These are phyloP conservation scores for Davidsoniella neocaledoniae DNA, from an alignment of 2,329 filamentous ascomycete species.

Conservation along the genomic window DNA sequence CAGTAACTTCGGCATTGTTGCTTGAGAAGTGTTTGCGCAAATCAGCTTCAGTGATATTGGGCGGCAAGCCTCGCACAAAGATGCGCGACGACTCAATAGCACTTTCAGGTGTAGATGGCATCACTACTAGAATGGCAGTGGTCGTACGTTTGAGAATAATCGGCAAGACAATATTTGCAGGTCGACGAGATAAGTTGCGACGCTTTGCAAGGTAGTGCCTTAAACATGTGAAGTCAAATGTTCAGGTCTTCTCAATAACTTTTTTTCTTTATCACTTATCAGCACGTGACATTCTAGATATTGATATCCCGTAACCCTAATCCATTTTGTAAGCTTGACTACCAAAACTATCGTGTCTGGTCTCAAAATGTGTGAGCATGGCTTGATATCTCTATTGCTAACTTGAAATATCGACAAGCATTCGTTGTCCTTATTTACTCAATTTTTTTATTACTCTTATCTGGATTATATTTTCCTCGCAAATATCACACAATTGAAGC, in stretches of 20 bases:
- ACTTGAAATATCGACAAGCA: too few relatives aligned
- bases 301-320: too few relatives aligned
- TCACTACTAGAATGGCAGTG: too few relatives aligned
- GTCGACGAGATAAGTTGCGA: too few relatives aligned
- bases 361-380: too few relatives aligned
- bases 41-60: slow-evolving; percentile 67
- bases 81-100: slow-evolving; percentile 46
- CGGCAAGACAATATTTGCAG: not conserved
- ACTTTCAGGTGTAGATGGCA: not conserved
- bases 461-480: not conserved
- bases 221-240: not conserved
- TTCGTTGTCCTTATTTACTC: not conserved
- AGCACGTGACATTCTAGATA: slow-evolving; percentile 10
- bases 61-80: slow-evolving; percentile 72
- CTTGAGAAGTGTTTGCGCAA: slow-evolving; percentile 77
- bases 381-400: too few relatives aligned
- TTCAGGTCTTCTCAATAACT: slow-evolving; percentile 2
- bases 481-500: not conserved
- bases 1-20: slow-evolving; percentile 60
- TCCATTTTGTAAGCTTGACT: too few relatives aligned
- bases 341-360: too few relatives aligned
- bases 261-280: slow-evolving; percentile 14
- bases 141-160: not conserved
- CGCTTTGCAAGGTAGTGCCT: too few relatives aligned
- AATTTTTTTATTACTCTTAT: not conserved